A percentile compares a stretch with the other conserved stretches of the same genome.
Conservation (phyloP, 2,329 filamentous ascomycete genomes). For the Penicillium sp. region DNA sequence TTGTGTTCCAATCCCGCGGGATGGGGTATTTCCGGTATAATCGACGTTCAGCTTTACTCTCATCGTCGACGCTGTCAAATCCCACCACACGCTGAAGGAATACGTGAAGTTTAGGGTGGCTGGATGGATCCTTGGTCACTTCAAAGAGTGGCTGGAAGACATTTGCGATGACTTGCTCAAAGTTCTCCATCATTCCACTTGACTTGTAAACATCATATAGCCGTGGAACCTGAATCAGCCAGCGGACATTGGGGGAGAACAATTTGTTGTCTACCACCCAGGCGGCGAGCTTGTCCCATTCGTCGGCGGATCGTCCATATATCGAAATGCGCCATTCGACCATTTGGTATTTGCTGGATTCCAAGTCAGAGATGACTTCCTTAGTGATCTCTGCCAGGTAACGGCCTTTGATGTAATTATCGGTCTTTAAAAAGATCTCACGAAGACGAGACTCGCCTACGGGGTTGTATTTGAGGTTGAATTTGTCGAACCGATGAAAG, state of each 20-base stretch:
- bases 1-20: conserved; percentile 82
- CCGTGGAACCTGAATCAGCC: conserved; percentile 93
- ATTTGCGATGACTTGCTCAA: conserved; percentile 86
- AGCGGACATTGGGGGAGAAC: conserved; percentile 95
- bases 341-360: conserved; percentile 99
- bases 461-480: conserved; percentile 98
- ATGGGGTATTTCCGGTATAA: conserved; percentile 96
- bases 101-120: conserved; percentile 88
- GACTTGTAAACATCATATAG: conserved; percentile 96
- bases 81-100: conserved; percentile 95
- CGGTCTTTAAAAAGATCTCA: conserved; percentile 98
- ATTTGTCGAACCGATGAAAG: conserved; percentile 99
- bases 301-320: conserved; percentile 85
- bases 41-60: conserved; percentile 92
- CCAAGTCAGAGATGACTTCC: conserved; percentile 93
- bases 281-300: conserved; percentile 96
- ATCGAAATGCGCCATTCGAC: conserved; percentile 99
- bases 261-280: conserved; percentile 99
- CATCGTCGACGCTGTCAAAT: conserved; percentile 96
- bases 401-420: conserved; percentile 94
- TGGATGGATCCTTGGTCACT: conserved; percentile 81
- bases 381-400: conserved; percentile 98
- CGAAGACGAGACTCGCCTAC: conserved; percentile 91
- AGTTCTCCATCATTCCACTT: conserved; percentile 80
- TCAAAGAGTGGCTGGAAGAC: conserved; percentile 93